These are phyloP conservation scores for Haematococcus lacustris DNA, from an alignment of 139 green algal genomes.

Conservation along the genomic window DNA sequence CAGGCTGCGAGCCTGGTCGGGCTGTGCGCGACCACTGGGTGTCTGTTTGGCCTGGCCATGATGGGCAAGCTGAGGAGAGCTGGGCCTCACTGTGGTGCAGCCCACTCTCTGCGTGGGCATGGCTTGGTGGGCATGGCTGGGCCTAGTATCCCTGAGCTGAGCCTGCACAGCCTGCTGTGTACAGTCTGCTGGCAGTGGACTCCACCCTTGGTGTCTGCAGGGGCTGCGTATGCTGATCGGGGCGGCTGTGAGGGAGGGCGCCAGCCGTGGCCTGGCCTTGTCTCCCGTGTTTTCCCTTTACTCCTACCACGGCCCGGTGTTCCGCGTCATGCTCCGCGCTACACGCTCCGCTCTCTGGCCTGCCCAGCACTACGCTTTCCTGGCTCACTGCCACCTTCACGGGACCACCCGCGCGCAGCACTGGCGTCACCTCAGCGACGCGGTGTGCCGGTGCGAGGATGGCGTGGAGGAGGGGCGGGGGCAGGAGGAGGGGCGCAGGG, in stretches of 20 bases:
- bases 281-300: constrained; percentile 46
- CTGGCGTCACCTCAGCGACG: constrained; percentile 3
- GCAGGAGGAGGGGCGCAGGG: too few relatives aligned
- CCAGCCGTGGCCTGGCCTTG: constrained; percentile 19
- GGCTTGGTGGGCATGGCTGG: neutral
- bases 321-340: constrained; percentile 3
- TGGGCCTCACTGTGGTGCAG: neutral
- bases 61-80: neutral
- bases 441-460: constrained; percentile 4
- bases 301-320: constrained; percentile 33
- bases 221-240: constrained; percentile 55
- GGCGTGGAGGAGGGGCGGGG: too few relatives aligned
- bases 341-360: constrained; percentile 11
- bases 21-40: neutral
- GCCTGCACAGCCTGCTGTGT: too few relatives aligned
- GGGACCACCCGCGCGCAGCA: neutral
- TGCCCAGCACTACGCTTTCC: constrained; percentile 22
- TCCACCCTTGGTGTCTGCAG: constrained; percentile 3
- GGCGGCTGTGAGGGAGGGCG: constrained; percentile 33
- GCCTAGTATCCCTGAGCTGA: too few relatives aligned
- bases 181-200: neutral
- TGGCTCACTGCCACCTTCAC: constrained; percentile 21
- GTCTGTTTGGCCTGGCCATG: neutral
- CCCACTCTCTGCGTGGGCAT: neutral
- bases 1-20: neutral